These are phyloP conservation scores for Sherardia arvensis DNA, from an alignment of 257 asterid genomes.

Conservation along the genomic window DNA sequence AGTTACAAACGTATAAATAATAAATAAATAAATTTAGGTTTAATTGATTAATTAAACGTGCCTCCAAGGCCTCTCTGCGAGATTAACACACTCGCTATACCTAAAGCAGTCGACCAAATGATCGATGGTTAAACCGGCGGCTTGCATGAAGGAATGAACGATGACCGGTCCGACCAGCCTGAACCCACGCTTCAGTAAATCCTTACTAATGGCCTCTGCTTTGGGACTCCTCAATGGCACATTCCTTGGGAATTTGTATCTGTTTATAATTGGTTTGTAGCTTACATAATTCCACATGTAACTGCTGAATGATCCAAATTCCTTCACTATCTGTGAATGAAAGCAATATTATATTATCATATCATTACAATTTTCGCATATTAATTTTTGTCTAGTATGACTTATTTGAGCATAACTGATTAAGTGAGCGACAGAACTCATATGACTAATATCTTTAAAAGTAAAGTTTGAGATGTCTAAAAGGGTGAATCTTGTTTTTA, in stretches of 20 bases:
- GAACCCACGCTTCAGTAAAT: conserved; percentile 64
- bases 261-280: conserved; percentile 74
- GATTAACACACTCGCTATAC: conserved; percentile 54
- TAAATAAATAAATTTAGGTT: neutral
- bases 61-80: conserved; percentile 96
- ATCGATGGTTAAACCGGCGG: conserved; percentile 76
- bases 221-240: conserved; percentile 81
- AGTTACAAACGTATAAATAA: neutral
- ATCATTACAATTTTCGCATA: no score
- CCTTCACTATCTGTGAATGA: conserved; percentile 43
- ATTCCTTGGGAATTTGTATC: conserved; percentile 53
- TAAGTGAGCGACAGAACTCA: no score
- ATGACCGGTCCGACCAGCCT: conserved; percentile 87
- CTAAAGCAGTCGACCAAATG: conserved; percentile 78
- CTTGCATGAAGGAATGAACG: conserved; percentile 85
- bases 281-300: conserved; percentile 74
- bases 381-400: no score
- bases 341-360: neutral
- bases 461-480: no score
- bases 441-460: no score
- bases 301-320: conserved; percentile 76
- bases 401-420: no score
- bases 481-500: no score
- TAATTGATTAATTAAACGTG: conserved; percentile 31
- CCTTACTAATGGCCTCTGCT: conserved; percentile 85